These are phyloP conservation scores for Tolypocladium paradoxum DNA, from an alignment of 2,329 filamentous ascomycete species.

Conservation along the genomic window DNA sequence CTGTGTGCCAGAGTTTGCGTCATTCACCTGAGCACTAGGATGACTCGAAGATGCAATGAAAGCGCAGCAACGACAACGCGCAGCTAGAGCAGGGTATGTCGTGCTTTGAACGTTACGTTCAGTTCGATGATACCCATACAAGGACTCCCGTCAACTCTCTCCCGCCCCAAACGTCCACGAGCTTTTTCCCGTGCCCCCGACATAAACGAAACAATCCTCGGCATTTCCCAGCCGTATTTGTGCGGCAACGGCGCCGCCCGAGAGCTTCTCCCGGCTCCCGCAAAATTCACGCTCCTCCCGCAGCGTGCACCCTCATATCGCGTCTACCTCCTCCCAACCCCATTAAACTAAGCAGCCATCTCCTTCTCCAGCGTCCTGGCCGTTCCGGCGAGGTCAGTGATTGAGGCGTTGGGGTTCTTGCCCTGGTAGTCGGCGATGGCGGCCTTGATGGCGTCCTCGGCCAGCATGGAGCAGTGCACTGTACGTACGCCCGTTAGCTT, in stretches of 20 bases:
- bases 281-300: neutral
- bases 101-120: neutral
- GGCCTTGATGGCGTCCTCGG: slow-evolving; percentile 84
- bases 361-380: slow-evolving; percentile 21
- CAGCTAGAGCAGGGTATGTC: neutral
- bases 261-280: neutral
- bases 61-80: neutral
- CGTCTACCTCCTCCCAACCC: neutral
- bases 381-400: slow-evolving; percentile 69
- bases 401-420: slow-evolving; percentile 47
- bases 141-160: neutral
- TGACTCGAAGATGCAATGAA: neutral
- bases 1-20: neutral
- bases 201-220: neutral
- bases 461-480: slow-evolving; percentile 90
- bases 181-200: neutral
- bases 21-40: neutral
- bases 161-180: neutral
- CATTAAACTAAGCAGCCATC: slow-evolving; percentile 1
- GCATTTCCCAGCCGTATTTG: neutral
- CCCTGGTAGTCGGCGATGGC: slow-evolving; percentile 85
- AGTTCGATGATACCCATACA: neutral
- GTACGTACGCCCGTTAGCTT: neutral
- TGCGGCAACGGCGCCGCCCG: neutral
- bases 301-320: neutral